A percentile compares a stretch with the other conserved stretches of the same genome.
These are phyloP conservation scores for Coniosporium uncinatum DNA, from an alignment of 2,329 filamentous ascomycete species.

Conservation along the genomic window DNA sequence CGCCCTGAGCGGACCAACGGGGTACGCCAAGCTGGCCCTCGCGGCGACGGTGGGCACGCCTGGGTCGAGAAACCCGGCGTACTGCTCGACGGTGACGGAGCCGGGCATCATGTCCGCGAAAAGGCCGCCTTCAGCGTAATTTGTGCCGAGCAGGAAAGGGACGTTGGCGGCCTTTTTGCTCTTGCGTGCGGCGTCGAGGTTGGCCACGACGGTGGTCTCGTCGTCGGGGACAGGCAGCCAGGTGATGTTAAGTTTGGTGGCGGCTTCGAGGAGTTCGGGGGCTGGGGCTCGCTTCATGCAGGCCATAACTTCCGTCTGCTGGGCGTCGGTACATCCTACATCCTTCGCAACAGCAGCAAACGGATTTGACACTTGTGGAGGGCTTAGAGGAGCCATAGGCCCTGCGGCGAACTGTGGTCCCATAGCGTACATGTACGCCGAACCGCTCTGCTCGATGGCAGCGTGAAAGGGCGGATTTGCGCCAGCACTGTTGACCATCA, in stretches of 20 bases:
- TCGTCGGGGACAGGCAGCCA: constrained; percentile 3
- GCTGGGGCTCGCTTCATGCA: background rate
- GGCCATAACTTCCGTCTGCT: background rate
- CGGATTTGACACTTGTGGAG: too few relatives aligned
- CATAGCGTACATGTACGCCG: background rate
- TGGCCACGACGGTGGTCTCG: constrained; percentile 3
- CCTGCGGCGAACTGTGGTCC: background rate
- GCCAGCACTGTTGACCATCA: background rate
- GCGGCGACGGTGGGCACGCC: background rate
- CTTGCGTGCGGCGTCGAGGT: background rate
- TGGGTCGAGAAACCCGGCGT: too few relatives aligned
- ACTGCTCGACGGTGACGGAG: background rate
- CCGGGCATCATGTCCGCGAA: background rate
- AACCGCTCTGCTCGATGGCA: background rate
- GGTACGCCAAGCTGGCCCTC: background rate
- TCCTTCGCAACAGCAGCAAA: background rate
- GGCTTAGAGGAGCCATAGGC: background rate
- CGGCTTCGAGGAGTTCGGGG: background rate
- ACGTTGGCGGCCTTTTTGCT: constrained; percentile 8
- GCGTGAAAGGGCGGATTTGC: background rate
- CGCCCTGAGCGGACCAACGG: background rate
- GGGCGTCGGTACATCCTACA: background rate
- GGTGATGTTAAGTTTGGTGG: background rate
- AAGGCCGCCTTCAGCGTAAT: constrained; percentile 14
- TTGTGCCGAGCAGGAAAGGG: constrained; percentile 17